Conservation (phyloP, 208 protist species). For the Trypanosoma platydactyli region DNA sequence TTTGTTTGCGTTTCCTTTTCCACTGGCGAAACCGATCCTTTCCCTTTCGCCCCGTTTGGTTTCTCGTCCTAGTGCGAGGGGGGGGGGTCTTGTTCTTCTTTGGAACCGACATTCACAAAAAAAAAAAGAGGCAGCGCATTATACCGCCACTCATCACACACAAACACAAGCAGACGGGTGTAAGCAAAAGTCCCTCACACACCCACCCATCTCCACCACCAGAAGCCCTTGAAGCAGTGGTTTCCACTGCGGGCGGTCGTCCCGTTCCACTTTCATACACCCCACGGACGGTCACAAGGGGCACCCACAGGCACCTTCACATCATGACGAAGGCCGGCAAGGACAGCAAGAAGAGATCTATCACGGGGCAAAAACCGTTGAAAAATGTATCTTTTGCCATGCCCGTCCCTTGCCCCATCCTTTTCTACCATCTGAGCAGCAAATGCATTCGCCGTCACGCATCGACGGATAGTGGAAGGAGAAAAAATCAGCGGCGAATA, state of each 20-base stretch:
- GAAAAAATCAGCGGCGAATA: neutral
- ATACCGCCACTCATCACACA: too few relatives aligned
- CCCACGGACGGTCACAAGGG: too few relatives aligned
- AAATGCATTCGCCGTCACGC: slow-evolving; percentile 4
- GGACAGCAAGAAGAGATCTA: neutral
- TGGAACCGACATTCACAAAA: too few relatives aligned
- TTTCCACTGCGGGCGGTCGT: too few relatives aligned
- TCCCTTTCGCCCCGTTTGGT: neutral
- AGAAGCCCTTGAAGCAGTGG: too few relatives aligned
- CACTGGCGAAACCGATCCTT: neutral
- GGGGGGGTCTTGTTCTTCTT: too few relatives aligned
- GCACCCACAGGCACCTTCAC: neutral
- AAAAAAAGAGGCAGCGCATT: too few relatives aligned
- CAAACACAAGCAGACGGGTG: too few relatives aligned
- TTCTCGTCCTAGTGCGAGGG: too few relatives aligned
- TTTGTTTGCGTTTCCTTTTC: slow-evolving; percentile 1
- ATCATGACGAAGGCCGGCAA: neutral
- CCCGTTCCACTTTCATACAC: too few relatives aligned
- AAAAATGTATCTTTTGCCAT: neutral
- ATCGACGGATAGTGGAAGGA: neutral
- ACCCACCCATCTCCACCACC: too few relatives aligned
- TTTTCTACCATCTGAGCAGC: neutral
- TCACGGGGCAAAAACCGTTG: neutral
- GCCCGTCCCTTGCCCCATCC: neutral
- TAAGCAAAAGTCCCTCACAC: too few relatives aligned